Conservation (phyloP, 1,139 yeast species). For the Suhomyces bribrorum region DNA sequence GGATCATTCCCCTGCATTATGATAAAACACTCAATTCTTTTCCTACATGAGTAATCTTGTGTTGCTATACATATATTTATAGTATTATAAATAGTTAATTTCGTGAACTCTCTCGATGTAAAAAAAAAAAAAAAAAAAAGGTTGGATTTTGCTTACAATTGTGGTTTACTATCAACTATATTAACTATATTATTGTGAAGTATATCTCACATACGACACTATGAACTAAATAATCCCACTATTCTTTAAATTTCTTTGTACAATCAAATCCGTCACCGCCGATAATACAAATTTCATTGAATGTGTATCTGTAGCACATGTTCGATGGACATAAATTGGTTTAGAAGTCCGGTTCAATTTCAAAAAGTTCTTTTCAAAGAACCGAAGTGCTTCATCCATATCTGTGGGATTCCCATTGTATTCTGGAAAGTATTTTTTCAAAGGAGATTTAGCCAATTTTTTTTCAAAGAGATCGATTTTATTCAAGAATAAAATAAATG, state of each 20-base stretch:
- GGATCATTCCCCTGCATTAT: slow-evolving; percentile 9
- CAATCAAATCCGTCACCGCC: slow-evolving; percentile 90
- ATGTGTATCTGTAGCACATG: slow-evolving; percentile 93
- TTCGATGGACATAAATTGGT: slow-evolving; percentile 85
- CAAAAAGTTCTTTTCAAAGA: slow-evolving; percentile 65
- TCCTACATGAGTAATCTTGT: neutral
- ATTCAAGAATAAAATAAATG: slow-evolving; percentile 85
- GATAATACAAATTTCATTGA: slow-evolving; percentile 86
- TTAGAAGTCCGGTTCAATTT: slow-evolving; percentile 64
- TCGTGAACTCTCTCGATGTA: too few relatives aligned
- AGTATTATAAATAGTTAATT: slow-evolving; percentile 9
- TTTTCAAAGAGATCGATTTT: slow-evolving; percentile 80
- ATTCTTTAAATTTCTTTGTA: slow-evolving; percentile 77
- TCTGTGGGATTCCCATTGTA: slow-evolving; percentile 63
- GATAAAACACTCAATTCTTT: slow-evolving; percentile 5
- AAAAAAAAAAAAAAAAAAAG: too few relatives aligned
- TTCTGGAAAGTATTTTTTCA: slow-evolving; percentile 71
- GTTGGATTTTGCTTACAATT: too few relatives aligned
- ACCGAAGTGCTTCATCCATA: slow-evolving; percentile 64
- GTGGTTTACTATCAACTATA: neutral
- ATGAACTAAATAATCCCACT: slow-evolving; percentile 70
- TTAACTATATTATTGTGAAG: too few relatives aligned
- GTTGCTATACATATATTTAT: slow-evolving; percentile 11
- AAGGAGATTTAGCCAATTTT: slow-evolving; percentile 66
- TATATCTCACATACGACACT: too few relatives aligned